Evolutionary conservation across 768 basidiomycete genomes (phyloP), one percentile per base, ranked within the genome.

Genomic region (Paxillus involutus): DNA sequence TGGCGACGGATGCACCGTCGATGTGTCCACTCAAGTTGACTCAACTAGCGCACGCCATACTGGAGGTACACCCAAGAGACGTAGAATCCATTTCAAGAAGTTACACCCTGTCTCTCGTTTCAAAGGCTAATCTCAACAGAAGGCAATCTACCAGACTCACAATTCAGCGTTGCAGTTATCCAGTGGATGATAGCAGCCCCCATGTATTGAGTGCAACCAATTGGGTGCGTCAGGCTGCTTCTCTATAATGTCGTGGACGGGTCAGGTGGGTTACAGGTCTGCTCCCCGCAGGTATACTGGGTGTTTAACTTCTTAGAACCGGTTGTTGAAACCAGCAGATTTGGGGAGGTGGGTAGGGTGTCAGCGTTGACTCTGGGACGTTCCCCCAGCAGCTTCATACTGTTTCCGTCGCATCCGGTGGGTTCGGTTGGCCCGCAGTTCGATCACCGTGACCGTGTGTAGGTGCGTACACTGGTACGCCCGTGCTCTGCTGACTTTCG

Each of bases 11-110:
- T 2, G 80, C 74, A 41, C 84, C 82, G 21, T 81, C 73, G 7
- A n/a, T n/a, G n/a, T n/a, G n/a, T n/a, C n/a, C n/a, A n/a, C n/a
- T n/a, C n/a, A n/a, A n/a, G n/a, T n/a, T n/a, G n/a, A n/a, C n/a
- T n/a, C n/a, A n/a, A n/a, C n/a, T n/a, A n/a, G n/a, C n/a, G n/a
- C 13, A 92, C 82, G 32, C 92, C 92, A 57, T 95, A 95, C 71
- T 96, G 91, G 6, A 91, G 78, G 62, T 92, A 93, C 1, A 91
- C 90, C 82, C 89, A 93, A 16, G 89, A 88, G 1, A 95, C 91
- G 67, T 94, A 95, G 71, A 94, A 95, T 1, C 93, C 92, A 91
- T 79, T 80, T 83, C 39, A 96, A 77, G 59, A 91, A 88, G 65
- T 90, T 88, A 60, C 89, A 90, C 78, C 85, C 89, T 91, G 21